These are phyloP conservation scores for Dioscorea alata DNA, from an alignment of 106 monocot genomes.

Conservation along the genomic window DNA sequence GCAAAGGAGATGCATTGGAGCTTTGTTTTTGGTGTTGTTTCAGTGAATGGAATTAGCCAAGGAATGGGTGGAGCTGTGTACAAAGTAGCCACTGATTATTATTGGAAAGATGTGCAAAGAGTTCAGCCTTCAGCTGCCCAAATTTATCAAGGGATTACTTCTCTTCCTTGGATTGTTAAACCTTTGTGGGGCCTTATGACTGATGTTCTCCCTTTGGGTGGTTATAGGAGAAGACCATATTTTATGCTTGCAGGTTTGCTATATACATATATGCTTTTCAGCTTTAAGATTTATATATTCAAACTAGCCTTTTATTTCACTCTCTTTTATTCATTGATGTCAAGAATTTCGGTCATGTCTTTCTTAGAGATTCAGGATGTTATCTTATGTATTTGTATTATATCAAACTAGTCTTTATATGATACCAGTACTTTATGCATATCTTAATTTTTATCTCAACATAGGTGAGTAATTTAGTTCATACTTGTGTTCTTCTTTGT, in stretches of 20 bases:
- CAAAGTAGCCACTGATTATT: constrained; percentile 68
- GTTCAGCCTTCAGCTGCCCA: constrained; percentile 67
- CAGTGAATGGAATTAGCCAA: constrained; percentile 63
- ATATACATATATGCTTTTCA: not conserved
- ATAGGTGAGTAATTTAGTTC: too few species aligned
- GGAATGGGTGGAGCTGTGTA: constrained; percentile 57
- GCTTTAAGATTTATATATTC: too few species aligned
- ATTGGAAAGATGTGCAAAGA: constrained; percentile 87
- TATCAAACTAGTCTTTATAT: too few species aligned
- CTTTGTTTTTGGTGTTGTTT: constrained; percentile 55
- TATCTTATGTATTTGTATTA: too few species aligned
- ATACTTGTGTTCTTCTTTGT: too few species aligned
- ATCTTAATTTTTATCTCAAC: too few species aligned
- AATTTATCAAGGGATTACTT: constrained; percentile 69
- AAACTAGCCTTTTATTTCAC: too few species aligned
- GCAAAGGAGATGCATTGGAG: constrained; percentile 70
- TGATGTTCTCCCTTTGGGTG: constrained; percentile 66
- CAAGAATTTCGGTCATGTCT: too few species aligned
- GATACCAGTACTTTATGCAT: too few species aligned
- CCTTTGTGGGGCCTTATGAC: constrained; percentile 93
- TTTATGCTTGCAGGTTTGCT: constrained; percentile 59
- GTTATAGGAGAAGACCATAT: constrained; percentile 70
- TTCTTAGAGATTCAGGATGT: too few species aligned
- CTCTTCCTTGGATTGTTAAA: constrained; percentile 86
- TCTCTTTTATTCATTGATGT: too few species aligned